These are phyloP conservation scores for Aspergillus avenaceus DNA, from an alignment of 495 filamentous ascomycete species.

Conservation along the genomic window DNA sequence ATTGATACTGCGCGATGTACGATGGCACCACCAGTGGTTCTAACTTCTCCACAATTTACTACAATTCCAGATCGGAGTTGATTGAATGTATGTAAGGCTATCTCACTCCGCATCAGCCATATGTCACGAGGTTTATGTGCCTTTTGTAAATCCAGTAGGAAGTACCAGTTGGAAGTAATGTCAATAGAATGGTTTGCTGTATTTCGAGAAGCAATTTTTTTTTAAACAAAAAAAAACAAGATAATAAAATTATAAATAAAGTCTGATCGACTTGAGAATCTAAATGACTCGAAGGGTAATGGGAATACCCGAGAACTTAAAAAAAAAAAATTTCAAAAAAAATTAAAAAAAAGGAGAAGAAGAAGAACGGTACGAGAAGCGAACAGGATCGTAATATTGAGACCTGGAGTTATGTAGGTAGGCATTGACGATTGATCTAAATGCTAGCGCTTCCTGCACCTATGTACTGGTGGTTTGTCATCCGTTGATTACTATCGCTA, in stretches of 20 bases:
- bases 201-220: too few species aligned
- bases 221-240: neutral
- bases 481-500: neutral
- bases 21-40: neutral
- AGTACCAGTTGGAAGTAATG: too few species aligned
- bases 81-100: neutral
- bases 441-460: neutral
- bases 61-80: neutral
- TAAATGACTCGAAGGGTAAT: too few species aligned
- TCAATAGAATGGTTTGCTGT: too few species aligned
- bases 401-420: neutral
- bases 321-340: neutral
- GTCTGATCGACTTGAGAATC: too few species aligned
- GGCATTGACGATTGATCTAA: neutral
- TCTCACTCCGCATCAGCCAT: neutral
- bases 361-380: neutral
- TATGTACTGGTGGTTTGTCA: neutral
- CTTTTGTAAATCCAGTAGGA: neutral
- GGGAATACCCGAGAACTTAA: too few species aligned
- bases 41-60: neutral
- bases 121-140: too few species aligned
- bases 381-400: neutral
- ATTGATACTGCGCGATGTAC: neutral
- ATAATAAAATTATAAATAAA: too few species aligned
- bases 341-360: neutral